Percentiles rank a stretch among this genome's conserved stretches.
phyloP scores from a whole-genome alignment of 345 rosid species.

The Kernera saxatilis region DNA sequence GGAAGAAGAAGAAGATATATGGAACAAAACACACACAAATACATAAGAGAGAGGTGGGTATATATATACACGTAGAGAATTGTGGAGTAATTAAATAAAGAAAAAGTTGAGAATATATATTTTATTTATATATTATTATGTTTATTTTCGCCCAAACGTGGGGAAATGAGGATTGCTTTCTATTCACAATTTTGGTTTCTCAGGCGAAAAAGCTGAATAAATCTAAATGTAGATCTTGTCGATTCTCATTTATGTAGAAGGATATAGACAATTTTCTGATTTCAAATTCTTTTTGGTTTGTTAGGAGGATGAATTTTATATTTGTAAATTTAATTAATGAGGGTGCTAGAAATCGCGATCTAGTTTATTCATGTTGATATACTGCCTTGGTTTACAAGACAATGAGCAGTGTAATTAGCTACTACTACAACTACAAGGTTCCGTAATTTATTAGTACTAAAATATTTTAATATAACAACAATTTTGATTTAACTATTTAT shows the following conservation, averaged over 20 bases:
- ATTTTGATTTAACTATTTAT: background rate
- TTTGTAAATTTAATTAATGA: background rate
- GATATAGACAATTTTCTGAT: slow-evolving; percentile 17
- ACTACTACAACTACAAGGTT: slow-evolving; percentile 14
- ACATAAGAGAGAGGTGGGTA: slow-evolving; percentile 21
- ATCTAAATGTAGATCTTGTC: slow-evolving; percentile 32
- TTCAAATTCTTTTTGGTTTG: background rate
- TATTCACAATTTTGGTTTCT: slow-evolving; percentile 25
- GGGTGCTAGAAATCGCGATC: slow-evolving; percentile 24
- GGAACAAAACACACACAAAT: background rate
- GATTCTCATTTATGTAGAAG: slow-evolving; percentile 27
- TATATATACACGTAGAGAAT: slow-evolving; percentile 13
- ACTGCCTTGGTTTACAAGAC: slow-evolving; percentile 24
- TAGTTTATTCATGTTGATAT: background rate
- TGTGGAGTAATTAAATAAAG: background rate
- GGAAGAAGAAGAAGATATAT: background rate
- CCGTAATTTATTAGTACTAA: background rate
- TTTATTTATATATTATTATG: background rate
- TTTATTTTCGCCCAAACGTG: slow-evolving; percentile 10
- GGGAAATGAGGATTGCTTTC: slow-evolving; percentile 14
- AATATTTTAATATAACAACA: background rate
- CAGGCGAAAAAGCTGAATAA: slow-evolving; percentile 31
- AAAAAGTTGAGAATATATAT: slow-evolving; percentile 1
- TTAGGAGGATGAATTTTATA: background rate
- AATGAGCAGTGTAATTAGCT: slow-evolving; percentile 23